phyloP scores from a whole-genome alignment of 768 basidiomycete species.

The Calocera viscosa region DNA sequence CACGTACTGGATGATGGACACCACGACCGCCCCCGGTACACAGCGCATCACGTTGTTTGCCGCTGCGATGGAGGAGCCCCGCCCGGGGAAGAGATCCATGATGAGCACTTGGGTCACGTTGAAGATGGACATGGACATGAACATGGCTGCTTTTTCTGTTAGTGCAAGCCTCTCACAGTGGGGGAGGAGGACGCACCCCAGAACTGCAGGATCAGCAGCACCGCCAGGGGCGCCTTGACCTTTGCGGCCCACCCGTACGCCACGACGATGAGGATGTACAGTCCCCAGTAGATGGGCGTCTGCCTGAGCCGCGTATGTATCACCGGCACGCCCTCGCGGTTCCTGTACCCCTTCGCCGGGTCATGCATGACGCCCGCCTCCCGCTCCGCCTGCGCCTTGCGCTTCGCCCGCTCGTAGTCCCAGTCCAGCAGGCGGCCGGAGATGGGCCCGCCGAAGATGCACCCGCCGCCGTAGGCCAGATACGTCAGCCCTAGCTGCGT shows the following conservation, averaged over 20 bases:
- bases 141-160: conserved; percentile 2
- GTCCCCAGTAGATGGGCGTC: conserved; percentile 16
- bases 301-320: conserved; percentile 23
- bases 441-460: conserved; percentile 44
- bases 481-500: conserved; percentile 66
- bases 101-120: conserved; percentile 16
- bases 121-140: conserved; percentile 16
- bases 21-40: conserved; percentile 15
- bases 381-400: conserved; percentile 6
- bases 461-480: conserved; percentile 61
- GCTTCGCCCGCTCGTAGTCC: conserved; percentile 42
- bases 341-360: conserved; percentile 19
- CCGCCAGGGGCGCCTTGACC: conserved; percentile 18
- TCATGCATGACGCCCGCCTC: neutral
- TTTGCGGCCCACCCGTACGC: conserved; percentile 24
- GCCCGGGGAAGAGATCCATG: conserved; percentile 27
- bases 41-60: conserved; percentile 20
- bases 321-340: conserved; percentile 18
- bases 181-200: conserved; percentile 8
- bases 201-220: conserved; percentile 24
- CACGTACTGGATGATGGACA: conserved; percentile 5
- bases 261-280: conserved; percentile 15
- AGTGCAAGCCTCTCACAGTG: neutral
- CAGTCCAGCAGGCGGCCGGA: conserved; percentile 54
- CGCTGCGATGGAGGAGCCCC: conserved; percentile 25